Base-by-base conservation (phyloP, 441 rosid genomes). In the Syzygium malaccense region DNA sequence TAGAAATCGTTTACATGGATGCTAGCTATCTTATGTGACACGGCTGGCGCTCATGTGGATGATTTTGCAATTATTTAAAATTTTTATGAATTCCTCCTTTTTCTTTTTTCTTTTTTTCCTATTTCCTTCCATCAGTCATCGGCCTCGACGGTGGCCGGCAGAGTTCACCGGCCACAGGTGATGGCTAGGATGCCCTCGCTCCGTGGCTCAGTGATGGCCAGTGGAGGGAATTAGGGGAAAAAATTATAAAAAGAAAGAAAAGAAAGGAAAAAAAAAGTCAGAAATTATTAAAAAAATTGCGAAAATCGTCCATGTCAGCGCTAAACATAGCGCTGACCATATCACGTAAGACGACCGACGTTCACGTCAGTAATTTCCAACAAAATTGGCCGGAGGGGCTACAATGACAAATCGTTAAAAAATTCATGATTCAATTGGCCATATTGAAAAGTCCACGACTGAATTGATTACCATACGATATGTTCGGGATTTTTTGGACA, bases 361-460 rank as follows among this genome's bases (percentile, higher is more conserved):
- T 54, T 5, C 0, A 54, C 62, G 3, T 25, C 5, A 8, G n/a
- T 14, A 6, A 8, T 9, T 57, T 25, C 2, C 3, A 4, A 17
- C 1, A 2, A 26, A 26, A 12, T 58, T 26, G 7, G 0, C 0
- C 17, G 7, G 7, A 10, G 11, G 0, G 7, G 13, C 7, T 26
- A 26, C 3, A 58, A 12, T 26, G 15, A 4, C 3, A 26, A 26
- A 58, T 13, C 6, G 7, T 58, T 7, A 12, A 58, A 13, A 58
- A 0, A 7, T 57, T 26, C 28, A 58, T 3, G 15, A 2, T 3
- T 12, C 2, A 58, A 58, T 12, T 11, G 3, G 30, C 14, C 30
- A 12, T 4, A 26, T 58, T 58, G 14, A 58, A 10, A 58, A 58
- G 3, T 57, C 11, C 4, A 30, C 3, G 1, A 8, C 20, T 32